phyloP scores from a whole-genome alignment of 768 basidiomycete species.

The Lyophyllum semitale region DNA sequence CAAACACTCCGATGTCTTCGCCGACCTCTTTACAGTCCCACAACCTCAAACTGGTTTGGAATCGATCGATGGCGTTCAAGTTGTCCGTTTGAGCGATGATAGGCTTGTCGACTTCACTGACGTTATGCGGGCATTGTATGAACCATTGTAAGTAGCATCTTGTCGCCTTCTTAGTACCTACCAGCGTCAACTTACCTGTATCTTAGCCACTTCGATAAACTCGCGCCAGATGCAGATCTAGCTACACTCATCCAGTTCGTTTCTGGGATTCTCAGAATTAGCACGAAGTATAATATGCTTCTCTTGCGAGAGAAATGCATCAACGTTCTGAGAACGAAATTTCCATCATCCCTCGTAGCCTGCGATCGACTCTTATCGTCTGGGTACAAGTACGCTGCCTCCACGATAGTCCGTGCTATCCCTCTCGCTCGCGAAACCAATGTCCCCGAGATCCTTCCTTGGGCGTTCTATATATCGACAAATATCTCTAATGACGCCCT shows the following conservation, averaged over 20 bases:
- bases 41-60: conserved; percentile 33
- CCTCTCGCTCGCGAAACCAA: conserved; percentile 40
- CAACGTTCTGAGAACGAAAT: conserved; percentile 37
- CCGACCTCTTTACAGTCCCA: conserved; percentile 29
- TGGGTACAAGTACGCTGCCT: conserved; percentile 35
- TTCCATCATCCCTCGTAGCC: conserved; percentile 39
- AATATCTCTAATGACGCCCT: conserved; percentile 37
- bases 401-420: conserved; percentile 41
- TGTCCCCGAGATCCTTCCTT: conserved; percentile 43
- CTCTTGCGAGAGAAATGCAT: conserved; percentile 41
- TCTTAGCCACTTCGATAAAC: conserved; percentile 40
- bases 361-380: conserved; percentile 40
- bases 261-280: conserved; percentile 42
- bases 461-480: conserved; percentile 47
- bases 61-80: conserved; percentile 33
- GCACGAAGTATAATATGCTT: conserved; percentile 44
- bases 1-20: conserved; percentile 41
- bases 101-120: conserved; percentile 37
- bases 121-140: conserved; percentile 36
- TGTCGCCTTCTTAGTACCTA: background rate
- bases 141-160: conserved; percentile 17
- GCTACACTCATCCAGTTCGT: conserved; percentile 38
- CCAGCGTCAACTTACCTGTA: background rate
- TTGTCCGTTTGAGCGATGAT: conserved; percentile 31
- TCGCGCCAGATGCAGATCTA: conserved; percentile 33